Base-by-base conservation (phyloP, 768 basidiomycete species). In the Hebeloma cylindrosporum region DNA sequence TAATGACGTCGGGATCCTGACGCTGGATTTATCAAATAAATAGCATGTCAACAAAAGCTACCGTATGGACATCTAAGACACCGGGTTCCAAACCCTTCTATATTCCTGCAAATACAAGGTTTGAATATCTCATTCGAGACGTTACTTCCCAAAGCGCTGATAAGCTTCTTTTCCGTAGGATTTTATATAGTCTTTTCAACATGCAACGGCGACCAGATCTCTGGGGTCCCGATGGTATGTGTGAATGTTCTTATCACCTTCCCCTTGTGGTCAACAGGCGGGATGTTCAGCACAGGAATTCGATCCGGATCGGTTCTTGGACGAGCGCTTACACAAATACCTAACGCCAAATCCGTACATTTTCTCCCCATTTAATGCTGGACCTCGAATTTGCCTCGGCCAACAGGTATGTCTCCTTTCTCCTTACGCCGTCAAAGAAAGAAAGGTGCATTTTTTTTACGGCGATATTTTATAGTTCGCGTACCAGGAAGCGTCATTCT, bases 291-390 rank as follows among this genome's bases (percentile, higher is more conserved):
- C 79, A 5, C 73, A 73, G 18, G 55, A 69, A 35, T 84, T 83
- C 50, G 81, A 84, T 51, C 83, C 82, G 0, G 79, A 83, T 53
- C 70, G 83, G 10, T 85, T 80, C 70, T 57, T 84, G 34, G 83
- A 85, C 47, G 72, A 73, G 7, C 69, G 83, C 16, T 52, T 79
- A 6, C 69, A 72, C 48, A 75, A 76, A 50, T 79, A 79, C 48
- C 64, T 83, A 13, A 70, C 66, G 0, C 69, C 74, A 1, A 85
- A 83, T 48, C 82, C 83, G 0, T 83, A 78, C 68, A 85, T 87
- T 51, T 85, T 85, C 62, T 61, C 78, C 5, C 82, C 83, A 0
- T 85, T 85, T 66, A 83, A 83, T 47, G 81, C 80, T 1, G 83
- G 80, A 2, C 83, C 82, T 7, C 69, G 83, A 5, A 81, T 82